phyloP scores from a whole-genome alignment of 2,329 filamentous ascomycete genomes.

The Fonsecaea monophora region DNA sequence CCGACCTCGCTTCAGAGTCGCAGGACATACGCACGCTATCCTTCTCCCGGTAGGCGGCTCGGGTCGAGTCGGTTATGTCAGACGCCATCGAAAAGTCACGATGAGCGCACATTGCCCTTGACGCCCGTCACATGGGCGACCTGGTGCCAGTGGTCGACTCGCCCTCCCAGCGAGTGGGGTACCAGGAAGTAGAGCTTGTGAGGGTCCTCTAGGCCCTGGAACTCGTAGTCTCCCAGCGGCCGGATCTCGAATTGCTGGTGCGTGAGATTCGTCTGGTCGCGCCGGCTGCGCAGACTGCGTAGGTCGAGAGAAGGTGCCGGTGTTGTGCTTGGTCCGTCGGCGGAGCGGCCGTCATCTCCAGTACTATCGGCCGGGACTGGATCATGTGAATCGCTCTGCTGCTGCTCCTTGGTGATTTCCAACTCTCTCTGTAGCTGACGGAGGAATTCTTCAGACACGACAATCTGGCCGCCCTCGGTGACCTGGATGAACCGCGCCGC shows the following conservation, averaged over 20 bases:
- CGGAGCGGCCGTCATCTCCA: background rate
- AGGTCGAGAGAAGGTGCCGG: conserved; percentile 10
- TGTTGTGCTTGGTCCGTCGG: background rate
- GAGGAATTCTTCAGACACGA: conserved; percentile 36
- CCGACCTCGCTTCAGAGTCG: background rate
- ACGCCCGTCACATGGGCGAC: conserved; percentile 33
- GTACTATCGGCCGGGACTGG: background rate
- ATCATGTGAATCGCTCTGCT: background rate
- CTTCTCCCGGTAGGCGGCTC: too few relatives aligned
- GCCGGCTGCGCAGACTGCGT: conserved; percentile 17
- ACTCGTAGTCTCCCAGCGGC: conserved; percentile 34
- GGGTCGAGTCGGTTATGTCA: background rate
- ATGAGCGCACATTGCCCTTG: conserved; percentile 33
- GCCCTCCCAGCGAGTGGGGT: conserved; percentile 33
- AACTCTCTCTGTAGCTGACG: conserved; percentile 30
- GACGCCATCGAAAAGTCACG: background rate
- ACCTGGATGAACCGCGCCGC: conserved; percentile 38
- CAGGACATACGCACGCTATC: too few relatives aligned
- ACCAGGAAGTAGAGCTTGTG: conserved; percentile 37
- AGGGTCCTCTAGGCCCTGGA: conserved; percentile 33
- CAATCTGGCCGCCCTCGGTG: conserved; percentile 38
- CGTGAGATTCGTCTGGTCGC: conserved; percentile 25
- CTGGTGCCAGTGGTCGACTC: conserved; percentile 35
- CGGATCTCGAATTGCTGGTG: conserved; percentile 34
- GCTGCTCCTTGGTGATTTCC: conserved; percentile 3